phyloP scores from a whole-genome alignment of 768 basidiomycete genomes.

The Neoboletus magnificus region DNA sequence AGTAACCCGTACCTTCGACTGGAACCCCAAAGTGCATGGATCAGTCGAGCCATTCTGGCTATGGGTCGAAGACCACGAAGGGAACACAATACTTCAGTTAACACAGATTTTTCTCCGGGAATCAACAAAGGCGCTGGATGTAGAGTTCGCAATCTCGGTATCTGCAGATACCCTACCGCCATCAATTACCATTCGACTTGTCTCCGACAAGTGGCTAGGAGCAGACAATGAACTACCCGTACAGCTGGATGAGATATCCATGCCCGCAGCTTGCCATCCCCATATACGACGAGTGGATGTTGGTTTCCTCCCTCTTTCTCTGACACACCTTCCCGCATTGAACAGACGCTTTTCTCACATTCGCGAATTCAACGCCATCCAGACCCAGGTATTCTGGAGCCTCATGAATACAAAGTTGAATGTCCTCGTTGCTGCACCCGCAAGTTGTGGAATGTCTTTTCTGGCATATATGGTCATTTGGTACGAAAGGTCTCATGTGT shows the following conservation, averaged over 20 bases:
- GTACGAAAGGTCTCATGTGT: conserved; percentile 43
- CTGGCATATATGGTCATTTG: conserved; percentile 68
- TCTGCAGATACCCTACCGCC: conserved; percentile 54
- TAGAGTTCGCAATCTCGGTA: conserved; percentile 82
- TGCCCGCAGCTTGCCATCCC: conserved; percentile 61
- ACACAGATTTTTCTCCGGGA: conserved; percentile 69
- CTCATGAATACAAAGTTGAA: conserved; percentile 64
- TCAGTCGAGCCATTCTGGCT: conserved; percentile 86
- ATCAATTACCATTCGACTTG: conserved; percentile 68
- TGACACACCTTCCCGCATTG: conserved; percentile 44
- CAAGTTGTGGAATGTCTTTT: conserved; percentile 76
- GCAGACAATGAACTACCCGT: conserved; percentile 74
- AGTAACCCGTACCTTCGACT: conserved; percentile 68
- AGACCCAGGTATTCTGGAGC: conserved; percentile 88
- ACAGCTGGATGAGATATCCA: conserved; percentile 62
- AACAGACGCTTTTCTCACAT: conserved; percentile 44
- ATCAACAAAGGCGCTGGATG: conserved; percentile 52
- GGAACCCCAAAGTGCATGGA: conserved; percentile 76
- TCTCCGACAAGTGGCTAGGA: conserved; percentile 92
- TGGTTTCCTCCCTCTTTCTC: conserved; percentile 64
- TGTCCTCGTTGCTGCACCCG: conserved; percentile 72
- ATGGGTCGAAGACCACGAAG: conserved; percentile 89
- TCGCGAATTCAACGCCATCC: conserved; percentile 73
- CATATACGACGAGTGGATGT: conserved; percentile 67
- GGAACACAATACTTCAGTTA: conserved; percentile 79